phyloP scores from a whole-genome alignment of 2,329 filamentous ascomycete genomes.

The Penicillium sclerotigenum region DNA sequence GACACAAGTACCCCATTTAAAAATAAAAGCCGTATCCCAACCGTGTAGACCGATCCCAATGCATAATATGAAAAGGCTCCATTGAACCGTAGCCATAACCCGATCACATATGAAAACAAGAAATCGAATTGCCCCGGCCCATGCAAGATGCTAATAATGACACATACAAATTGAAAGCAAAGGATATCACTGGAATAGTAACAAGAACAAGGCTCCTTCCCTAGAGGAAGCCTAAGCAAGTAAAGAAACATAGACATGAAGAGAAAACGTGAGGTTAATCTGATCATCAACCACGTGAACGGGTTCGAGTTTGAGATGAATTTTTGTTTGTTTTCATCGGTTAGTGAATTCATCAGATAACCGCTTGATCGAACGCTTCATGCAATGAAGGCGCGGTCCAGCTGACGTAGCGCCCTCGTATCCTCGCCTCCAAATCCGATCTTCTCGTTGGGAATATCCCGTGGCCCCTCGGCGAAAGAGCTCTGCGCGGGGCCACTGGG shows the following conservation, averaged over 20 bases:
- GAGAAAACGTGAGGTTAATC: background rate
- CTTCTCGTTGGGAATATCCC: conserved; percentile 57
- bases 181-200: conserved; percentile 22
- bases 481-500: conserved; percentile 15
- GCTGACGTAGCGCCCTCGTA: conserved; percentile 61
- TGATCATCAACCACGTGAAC: background rate
- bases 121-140: conserved; percentile 19
- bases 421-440: conserved; percentile 60
- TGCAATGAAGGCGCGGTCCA: conserved; percentile 55
- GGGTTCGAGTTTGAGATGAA: background rate
- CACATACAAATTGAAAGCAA: conserved; percentile 7
- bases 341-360: background rate
- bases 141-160: conserved; percentile 25
- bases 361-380: conserved; percentile 14
- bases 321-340: background rate
- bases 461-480: conserved; percentile 41
- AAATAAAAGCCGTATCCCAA: conserved; percentile 13
- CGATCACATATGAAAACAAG: conserved; percentile 11
- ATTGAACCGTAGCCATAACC: conserved; percentile 10
- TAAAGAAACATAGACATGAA: conserved; percentile 5
- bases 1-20: background rate
- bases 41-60: conserved; percentile 27
- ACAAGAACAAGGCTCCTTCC: conserved; percentile 10
- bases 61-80: conserved; percentile 16
- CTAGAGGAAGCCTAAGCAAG: background rate